Conservation (phyloP, 768 basidiomycete species). For the Kwoniella europaea region DNA sequence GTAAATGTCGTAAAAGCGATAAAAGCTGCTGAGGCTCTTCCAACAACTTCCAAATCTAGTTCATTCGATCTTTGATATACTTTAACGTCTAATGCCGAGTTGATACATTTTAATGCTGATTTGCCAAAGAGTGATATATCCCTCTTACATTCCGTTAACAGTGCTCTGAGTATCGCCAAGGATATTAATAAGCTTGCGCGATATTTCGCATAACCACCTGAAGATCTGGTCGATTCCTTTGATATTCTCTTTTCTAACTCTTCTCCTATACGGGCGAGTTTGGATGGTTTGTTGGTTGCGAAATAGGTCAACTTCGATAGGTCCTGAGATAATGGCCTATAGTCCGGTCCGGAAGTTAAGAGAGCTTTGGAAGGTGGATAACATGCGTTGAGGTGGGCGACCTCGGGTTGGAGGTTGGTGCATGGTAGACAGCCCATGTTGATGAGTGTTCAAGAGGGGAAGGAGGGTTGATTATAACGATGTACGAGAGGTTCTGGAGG, state of each 20-base stretch:
- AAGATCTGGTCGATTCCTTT: conserved; percentile 61
- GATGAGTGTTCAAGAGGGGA: neutral
- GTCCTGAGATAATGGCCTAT: conserved; percentile 55
- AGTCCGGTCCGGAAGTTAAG: conserved; percentile 69
- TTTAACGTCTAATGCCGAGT: conserved; percentile 48
- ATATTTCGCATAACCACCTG: conserved; percentile 73
- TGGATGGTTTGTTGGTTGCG: conserved; percentile 51
- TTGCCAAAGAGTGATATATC: conserved; percentile 54
- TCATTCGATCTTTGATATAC: conserved; percentile 42
- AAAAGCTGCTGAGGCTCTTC: conserved; percentile 75
- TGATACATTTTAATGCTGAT: conserved; percentile 45
- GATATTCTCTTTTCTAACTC: conserved; percentile 52
- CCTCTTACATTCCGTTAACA: conserved; percentile 76
- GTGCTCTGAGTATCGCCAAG: conserved; percentile 76
- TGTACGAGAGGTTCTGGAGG: neutral
- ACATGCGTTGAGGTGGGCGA: conserved; percentile 73
- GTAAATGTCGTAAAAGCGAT: conserved; percentile 92
- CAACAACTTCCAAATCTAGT: conserved; percentile 57
- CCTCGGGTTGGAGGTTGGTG: conserved; percentile 36
- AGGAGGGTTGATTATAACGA: neutral
- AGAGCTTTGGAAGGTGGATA: conserved; percentile 80
- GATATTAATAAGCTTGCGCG: conserved; percentile 86
- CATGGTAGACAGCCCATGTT: conserved; percentile 27
- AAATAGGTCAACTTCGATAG: conserved; percentile 54
- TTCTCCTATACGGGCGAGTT: conserved; percentile 51